Base-by-base conservation (phyloP, 2,329 filamentous ascomycete species). In the Trichoderma sp. region DNA sequence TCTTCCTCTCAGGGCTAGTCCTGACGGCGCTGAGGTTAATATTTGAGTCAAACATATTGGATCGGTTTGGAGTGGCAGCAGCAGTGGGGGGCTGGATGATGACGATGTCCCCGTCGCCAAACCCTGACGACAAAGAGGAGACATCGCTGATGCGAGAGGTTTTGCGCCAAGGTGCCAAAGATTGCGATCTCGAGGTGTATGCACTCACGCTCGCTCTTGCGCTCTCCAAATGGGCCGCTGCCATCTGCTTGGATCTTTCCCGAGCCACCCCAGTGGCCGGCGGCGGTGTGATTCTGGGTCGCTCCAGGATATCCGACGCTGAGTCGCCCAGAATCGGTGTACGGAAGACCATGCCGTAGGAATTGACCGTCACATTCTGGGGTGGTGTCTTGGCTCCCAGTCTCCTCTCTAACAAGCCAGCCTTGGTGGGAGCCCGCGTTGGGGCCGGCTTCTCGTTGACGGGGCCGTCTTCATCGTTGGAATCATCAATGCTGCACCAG, bases 61-160 rank as follows among this genome's bases (percentile, higher is more conserved):
- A 14, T 26, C 43, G 46, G 4, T 26, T 30, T 37, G 60, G 13
- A 30, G 52, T 59, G 24, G 16, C 60, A 68, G 43, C 59, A 64
- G 67, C 60, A 68, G 77, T 72, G 32, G 77, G 78, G 6, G 81
- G 81, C 16, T 54, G 32, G 4, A 49, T 59, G 30, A 85, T 76
- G 37, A 87, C 82, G 32, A 89, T 86, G 55, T 89, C 85, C 28
- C 84, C 86, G 73, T 90, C 87, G 21, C 88, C 88, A 70, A 90
- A 90, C 7, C 87, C 88, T 0, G 88, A 90, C 0, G 88, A 90
- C 4, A 90, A 79, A 0, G 87, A 90, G 0, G 88, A 89, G 37
- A 88, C 73, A 59, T 84, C 83, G 69, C 85, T 87, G 4, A 78
- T 75, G 8, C 83, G 80, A 37, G 26, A 32, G 10, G 37, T 83